These are phyloP conservation scores for Aquilaria yunnanensis DNA, from an alignment of 345 rosid genomes.

Conservation along the genomic window DNA sequence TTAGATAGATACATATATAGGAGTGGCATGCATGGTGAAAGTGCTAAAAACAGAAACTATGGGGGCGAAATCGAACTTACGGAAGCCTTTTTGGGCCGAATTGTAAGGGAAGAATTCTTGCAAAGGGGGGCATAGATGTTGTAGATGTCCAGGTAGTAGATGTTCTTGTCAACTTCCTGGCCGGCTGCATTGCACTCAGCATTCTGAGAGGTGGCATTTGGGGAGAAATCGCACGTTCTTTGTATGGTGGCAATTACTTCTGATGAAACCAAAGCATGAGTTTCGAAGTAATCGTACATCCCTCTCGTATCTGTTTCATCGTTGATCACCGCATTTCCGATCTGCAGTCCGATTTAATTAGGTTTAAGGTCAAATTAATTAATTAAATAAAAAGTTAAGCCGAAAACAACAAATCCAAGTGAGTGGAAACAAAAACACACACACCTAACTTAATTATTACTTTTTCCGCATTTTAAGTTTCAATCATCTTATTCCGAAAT, in stretches of 20 bases:
- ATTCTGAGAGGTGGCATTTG: conserved; percentile 17
- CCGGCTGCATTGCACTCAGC: conserved; percentile 33
- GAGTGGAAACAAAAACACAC: no score
- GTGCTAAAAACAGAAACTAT: no score
- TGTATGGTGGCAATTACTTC: conserved; percentile 20
- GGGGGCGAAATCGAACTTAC: conserved; percentile 20
- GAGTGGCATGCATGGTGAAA: no score
- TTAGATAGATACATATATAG: no score
- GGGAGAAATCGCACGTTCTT: conserved; percentile 45
- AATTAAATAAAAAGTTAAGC: no score
- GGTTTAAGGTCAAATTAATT: no score
- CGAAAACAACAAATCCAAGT: no score
- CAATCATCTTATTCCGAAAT: conserved; percentile 7
- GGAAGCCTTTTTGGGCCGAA: conserved; percentile 39
- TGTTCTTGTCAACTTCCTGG: conserved; percentile 13
- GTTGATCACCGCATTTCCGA: conserved; percentile 82
- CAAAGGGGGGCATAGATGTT: conserved; percentile 79
- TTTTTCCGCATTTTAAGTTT: background rate
- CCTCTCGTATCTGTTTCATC: conserved; percentile 62
- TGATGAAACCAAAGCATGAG: conserved; percentile 60
- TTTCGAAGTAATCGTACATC: conserved; percentile 56
- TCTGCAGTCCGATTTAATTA: conserved; percentile 25
- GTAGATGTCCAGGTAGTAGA: conserved; percentile 39
- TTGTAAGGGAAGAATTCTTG: conserved; percentile 38
- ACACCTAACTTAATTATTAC: no score